Percentiles rank a stretch among this genome's conserved stretches.
phyloP scores from a whole-genome alignment of 768 basidiomycete genomes.

The Boletus vermiculosoides region DNA sequence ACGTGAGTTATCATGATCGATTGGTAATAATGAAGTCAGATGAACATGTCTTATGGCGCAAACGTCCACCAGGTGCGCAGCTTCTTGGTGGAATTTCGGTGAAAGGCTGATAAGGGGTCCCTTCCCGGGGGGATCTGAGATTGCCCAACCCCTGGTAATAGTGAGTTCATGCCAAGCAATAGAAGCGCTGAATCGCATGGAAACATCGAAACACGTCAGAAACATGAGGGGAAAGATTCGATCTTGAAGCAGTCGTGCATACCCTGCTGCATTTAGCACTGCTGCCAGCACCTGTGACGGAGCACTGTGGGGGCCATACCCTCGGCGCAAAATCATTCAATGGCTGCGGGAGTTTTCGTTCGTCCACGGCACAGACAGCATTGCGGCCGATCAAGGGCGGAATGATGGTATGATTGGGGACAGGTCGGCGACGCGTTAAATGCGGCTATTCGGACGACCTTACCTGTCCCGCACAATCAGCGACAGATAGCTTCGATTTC shows the following conservation, averaged over 20 bases:
- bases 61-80: constrained; percentile 1
- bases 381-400: constrained; percentile 26
- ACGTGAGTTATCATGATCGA: constrained; percentile 13
- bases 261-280: constrained; percentile 16
- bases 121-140: constrained; percentile 27
- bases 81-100: constrained; percentile 20
- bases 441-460: constrained; percentile 12
- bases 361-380: constrained; percentile 12
- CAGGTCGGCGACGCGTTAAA: constrained; percentile 27
- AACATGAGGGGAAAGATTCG: constrained; percentile 24
- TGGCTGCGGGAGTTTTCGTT: constrained; percentile 11
- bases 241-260: constrained; percentile 11
- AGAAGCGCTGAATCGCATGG: constrained; percentile 14
- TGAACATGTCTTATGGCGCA: constrained; percentile 14
- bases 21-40: constrained; percentile 26
- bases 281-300: constrained; percentile 1
- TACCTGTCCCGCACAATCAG: constrained; percentile 20
- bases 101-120: constrained; percentile 31
- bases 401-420: constrained; percentile 25
- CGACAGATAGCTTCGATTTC: constrained; percentile 19
- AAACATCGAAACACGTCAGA: constrained; percentile 26
- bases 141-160: constrained; percentile 15
- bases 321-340: constrained; percentile 9
- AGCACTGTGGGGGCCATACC: constrained; percentile 1
- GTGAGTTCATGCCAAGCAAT: constrained; percentile 22